Conservation (phyloP, 306 rosid genomes). For the Sphenostylis stenocarpa region DNA sequence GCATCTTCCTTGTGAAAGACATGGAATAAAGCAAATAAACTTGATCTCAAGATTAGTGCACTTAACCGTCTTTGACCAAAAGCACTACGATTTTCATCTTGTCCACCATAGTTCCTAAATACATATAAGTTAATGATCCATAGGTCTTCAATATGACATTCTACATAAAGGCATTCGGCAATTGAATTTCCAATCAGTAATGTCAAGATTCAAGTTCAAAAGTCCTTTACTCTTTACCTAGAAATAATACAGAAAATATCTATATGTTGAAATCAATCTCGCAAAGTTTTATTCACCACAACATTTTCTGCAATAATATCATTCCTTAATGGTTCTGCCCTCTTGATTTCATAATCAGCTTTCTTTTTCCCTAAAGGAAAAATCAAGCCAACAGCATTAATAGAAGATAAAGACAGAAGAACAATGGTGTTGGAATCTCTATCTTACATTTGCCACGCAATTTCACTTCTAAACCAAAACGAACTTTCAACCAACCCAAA, state of each 20-base stretch:
- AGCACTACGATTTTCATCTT: neutral
- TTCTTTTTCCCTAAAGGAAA: neutral
- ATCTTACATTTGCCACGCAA: neutral
- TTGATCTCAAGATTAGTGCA: neutral
- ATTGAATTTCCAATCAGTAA: neutral
- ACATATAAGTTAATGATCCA: neutral
- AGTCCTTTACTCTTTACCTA: neutral
- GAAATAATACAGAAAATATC: neutral
- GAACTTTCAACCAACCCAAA: neutral
- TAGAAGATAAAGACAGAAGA: neutral
- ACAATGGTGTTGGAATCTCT: neutral
- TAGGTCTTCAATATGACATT: neutral
- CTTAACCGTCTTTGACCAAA: neutral
- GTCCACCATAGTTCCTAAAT: neutral
- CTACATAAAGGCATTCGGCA: neutral
- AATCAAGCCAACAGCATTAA: neutral
- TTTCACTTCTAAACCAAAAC: neutral
- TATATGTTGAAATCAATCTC: neutral
- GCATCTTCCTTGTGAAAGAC: slow-evolving; percentile 21
- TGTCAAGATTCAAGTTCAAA: neutral
- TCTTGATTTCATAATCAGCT: neutral
- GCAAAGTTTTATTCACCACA: neutral
- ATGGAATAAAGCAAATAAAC: neutral
- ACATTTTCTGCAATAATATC: neutral
- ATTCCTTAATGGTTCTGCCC: neutral